Evolutionary conservation across 2,329 filamentous ascomycete species (phyloP), one percentile per base, ranked within the genome.

Genomic region (Ophiostoma montium): DNA sequence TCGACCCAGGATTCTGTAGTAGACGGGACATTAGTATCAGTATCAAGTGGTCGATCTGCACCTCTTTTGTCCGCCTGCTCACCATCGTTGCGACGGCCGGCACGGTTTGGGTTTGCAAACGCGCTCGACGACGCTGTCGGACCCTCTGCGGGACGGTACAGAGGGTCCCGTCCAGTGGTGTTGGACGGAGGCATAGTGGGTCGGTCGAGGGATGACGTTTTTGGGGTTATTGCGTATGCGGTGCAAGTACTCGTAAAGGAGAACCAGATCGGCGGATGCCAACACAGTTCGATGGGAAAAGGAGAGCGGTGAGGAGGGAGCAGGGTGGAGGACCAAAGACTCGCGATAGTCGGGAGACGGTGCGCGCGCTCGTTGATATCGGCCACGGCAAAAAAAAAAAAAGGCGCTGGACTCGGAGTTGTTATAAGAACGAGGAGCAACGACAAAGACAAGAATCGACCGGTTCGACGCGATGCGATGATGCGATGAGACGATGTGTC

Each of bases 1-100:
- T 98, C 90, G 58, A 96, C 80, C 92, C 92, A 98, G 9, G 92
- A 95, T 69, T 96, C 92, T 89, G 70, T 31, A 31, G 15, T 16
- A 31, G 35, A 10, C 15, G 36, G 2, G 1, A 23, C 56, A 50
- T 44, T 53, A 27, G 16, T 21, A 31, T 31, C 18, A 12, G 32
- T 32, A 19, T 16, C 18, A 15, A 5, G n/a, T 16, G 4, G 27
- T 38, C n/a, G n/a, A n/a, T n/a, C n/a, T n/a, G 27, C 31, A 32
- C 41, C 18, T 47, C 5, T 27, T 27, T 27, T 27, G 5, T 31
- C 27, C 8, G 16, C 15, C n/a, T 5, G 61, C 62, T 61, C 51
- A 64, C 63, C 62, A 36, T 64, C 62, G 56, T 63, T 58, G 32
- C 58, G 59, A 38, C 57, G 61, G 5, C 43, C 48, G 36, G 56